These are phyloP conservation scores for Pseudozyma tsukubaensis DNA, from an alignment of 1,284 basidiomycete genomes.

Conservation along the genomic window DNA sequence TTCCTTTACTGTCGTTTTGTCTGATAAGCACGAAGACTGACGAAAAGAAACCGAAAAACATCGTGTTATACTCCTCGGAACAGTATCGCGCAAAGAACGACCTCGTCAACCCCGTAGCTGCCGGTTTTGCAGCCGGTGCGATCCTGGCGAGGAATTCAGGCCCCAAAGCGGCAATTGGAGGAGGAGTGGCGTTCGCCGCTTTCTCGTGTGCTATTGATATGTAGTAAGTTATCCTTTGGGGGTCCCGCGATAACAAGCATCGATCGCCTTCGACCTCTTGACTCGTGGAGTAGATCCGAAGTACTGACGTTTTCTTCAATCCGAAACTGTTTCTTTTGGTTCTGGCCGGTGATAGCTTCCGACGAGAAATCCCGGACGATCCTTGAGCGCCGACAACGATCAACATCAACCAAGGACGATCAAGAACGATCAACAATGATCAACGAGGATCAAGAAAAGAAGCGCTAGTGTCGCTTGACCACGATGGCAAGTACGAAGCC, in stretches of 20 bases:
- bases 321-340: background rate
- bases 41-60: background rate
- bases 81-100: conserved; percentile 68
- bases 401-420: background rate
- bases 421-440: background rate
- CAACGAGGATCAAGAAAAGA: background rate
- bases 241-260: too few species aligned
- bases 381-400: too few species aligned
- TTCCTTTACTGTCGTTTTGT: too few species aligned
- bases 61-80: too few species aligned
- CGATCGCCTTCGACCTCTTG: background rate
- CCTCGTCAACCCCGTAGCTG: conserved; percentile 61
- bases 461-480: too few species aligned
- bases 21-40: background rate
- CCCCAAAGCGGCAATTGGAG: conserved; percentile 62
- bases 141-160: conserved; percentile 65
- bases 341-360: conserved; percentile 42
- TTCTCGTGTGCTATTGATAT: conserved; percentile 67
- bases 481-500: too few species aligned
- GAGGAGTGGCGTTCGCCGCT: conserved; percentile 65
- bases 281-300: background rate
- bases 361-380: conserved; percentile 58
- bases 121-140: conserved; percentile 61
- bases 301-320: background rate
- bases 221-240: conserved; percentile 61